These are phyloP conservation scores for Mortierella sp. DNA, from an alignment of 371 early-diverging fungal species.

Conservation along the genomic window DNA sequence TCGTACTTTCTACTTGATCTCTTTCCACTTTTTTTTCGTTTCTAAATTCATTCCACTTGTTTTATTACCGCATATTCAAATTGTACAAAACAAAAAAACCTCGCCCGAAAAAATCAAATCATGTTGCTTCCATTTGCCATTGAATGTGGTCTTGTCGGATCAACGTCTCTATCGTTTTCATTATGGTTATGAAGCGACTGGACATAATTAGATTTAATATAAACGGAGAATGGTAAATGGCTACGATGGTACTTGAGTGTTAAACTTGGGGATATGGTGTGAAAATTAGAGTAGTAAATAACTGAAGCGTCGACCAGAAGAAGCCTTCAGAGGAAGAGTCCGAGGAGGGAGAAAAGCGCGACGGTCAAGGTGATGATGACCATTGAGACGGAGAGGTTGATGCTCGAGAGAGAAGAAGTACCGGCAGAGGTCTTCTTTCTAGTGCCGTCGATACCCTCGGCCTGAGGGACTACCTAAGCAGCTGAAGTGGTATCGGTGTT, in stretches of 20 bases:
- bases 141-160: no score
- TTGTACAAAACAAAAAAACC: neutral
- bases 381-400: neutral
- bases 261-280: no score
- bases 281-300: neutral
- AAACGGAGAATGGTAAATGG: no score
- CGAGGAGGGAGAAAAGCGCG: neutral
- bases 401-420: neutral
- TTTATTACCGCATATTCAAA: no score
- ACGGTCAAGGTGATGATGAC: neutral
- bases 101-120: neutral
- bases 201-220: no score
- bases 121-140: neutral
- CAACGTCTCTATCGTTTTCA: no score
- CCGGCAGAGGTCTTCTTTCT: neutral
- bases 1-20: neutral
- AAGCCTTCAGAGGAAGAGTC: neutral
- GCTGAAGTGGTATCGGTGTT: neutral
- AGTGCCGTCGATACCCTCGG: no score
- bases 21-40: neutral
- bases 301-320: neutral
- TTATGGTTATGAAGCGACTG: no score
- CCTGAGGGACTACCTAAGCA: neutral
- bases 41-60: neutral
- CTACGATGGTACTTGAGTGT: no score